Evolutionary conservation across 2,329 filamentous ascomycete genomes (phyloP), one percentile per base, ranked within the genome.

Genomic region (Xylariaceae sp.): DNA sequence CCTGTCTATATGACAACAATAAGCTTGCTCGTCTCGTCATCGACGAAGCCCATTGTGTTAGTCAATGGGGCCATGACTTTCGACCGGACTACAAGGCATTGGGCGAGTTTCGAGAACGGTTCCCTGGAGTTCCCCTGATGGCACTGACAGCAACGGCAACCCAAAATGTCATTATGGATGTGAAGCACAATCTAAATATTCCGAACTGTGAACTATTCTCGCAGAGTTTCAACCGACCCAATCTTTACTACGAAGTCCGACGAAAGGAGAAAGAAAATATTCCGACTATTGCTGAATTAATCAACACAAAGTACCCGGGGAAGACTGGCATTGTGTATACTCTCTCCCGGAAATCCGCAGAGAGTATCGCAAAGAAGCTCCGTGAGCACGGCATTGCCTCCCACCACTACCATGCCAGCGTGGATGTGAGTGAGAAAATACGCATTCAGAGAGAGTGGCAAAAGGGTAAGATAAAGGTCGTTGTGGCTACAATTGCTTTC

Each of bases 41-140:
- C 63, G 94, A 99, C 67, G 95, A 99, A 76, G 94, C 94, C n/a
- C 94, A 99, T 73, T 99, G 94, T 73, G 93, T 99, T 30, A 97
- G 94, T 73, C 92, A 99, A 78, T 99, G 94, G 94, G 94, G 94
- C 0, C 94, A 99, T 68, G 94, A 99, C 73, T 99, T 99, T 72
- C 86, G 95, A 51, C 93, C 92, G 0, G 93, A 97, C 72, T 99
- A 99, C 77, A 96, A 96, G 74, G 83, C 84, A 35, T 79, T 99
- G 3, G 91, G 92, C 34, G 81, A 86, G 60, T 78, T 97, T 49
- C 84, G 93, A 53, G 73, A 77, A 47, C 84, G 82, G 55, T 93
- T 93, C 67, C 86, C 87, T 0, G 83, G 84, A 1, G 89, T 97
- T 2, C 94, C 94, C 0, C 82, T 97, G 47, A 96, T 99, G 84